These are phyloP conservation scores for Eucalyptus fibrosa DNA, from an alignment of 345 rosid genomes.

Conservation along the genomic window DNA sequence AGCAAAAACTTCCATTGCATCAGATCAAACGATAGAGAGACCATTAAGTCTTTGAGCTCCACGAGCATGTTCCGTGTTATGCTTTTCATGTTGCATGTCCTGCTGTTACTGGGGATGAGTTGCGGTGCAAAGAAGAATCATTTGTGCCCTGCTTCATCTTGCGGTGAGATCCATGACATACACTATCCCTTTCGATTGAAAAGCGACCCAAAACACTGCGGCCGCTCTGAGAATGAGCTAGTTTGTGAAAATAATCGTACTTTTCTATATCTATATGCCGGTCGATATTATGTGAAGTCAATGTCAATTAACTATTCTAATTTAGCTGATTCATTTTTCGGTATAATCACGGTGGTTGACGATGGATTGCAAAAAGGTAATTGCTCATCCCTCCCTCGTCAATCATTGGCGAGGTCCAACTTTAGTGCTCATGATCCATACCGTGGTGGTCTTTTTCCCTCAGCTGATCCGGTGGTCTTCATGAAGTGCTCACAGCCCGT, in stretches of 20 bases:
- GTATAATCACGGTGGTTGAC: neutral
- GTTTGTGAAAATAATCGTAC: no score
- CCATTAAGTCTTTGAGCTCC: neutral
- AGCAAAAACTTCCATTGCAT: neutral
- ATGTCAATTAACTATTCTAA: no score
- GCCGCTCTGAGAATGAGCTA: fast-evolving
- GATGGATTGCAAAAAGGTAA: neutral
- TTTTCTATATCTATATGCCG: no score
- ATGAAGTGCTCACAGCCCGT: neutral
- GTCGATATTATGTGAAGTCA: no score
- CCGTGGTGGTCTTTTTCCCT: no score
- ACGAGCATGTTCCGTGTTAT: neutral
- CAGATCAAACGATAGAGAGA: neutral
- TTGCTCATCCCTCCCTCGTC: neutral
- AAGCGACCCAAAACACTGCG: fast-evolving
- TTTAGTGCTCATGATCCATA: neutral
- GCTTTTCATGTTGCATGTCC: neutral
- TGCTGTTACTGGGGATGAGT: fast-evolving
- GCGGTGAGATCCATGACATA: fast-evolving
- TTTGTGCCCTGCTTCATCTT: fast-evolving
- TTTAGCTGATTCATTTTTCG: no score
- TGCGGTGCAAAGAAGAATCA: fast-evolving
- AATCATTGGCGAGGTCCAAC: neutral
- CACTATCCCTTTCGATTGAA: neutral
- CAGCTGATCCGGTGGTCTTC: neutral